These are phyloP conservation scores for Lotus japonicus DNA, from an alignment of 306 rosid species.

Conservation along the genomic window DNA sequence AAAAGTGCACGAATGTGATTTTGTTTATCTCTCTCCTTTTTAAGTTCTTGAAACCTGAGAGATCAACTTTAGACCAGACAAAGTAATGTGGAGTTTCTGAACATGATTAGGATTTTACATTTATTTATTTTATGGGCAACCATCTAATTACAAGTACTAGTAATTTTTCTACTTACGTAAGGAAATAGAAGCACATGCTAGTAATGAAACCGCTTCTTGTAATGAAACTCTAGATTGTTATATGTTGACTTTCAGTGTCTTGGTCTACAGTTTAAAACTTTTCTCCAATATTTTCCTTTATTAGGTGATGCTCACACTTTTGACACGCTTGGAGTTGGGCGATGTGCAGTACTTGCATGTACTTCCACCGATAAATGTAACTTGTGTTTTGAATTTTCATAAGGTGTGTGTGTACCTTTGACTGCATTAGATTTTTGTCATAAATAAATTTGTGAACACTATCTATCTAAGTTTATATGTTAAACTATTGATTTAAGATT, in stretches of 20 bases:
- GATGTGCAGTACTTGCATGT: slow-evolving; percentile 66
- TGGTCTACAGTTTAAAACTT: slow-evolving; percentile 5
- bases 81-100: background rate
- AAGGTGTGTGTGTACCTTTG: slow-evolving; percentile 39
- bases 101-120: background rate
- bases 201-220: no score
- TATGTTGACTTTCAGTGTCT: slow-evolving; percentile 4
- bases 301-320: slow-evolving; percentile 87
- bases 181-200: background rate
- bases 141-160: background rate
- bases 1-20: background rate
- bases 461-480: background rate
- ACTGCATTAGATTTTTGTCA: background rate
- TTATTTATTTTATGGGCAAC: background rate
- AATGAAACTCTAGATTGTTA: slow-evolving; percentile 4
- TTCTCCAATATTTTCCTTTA: slow-evolving; percentile 20
- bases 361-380: slow-evolving; percentile 66
- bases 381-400: slow-evolving; percentile 74
- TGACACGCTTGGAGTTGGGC: slow-evolving; percentile 92
- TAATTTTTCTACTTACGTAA: background rate
- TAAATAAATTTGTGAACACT: background rate
- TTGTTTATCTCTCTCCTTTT: background rate
- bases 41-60: background rate
- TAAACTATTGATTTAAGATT: background rate
- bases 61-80: background rate